phyloP scores from a whole-genome alignment of 106 monocot species.

The Dactylorhiza incarnata region DNA sequence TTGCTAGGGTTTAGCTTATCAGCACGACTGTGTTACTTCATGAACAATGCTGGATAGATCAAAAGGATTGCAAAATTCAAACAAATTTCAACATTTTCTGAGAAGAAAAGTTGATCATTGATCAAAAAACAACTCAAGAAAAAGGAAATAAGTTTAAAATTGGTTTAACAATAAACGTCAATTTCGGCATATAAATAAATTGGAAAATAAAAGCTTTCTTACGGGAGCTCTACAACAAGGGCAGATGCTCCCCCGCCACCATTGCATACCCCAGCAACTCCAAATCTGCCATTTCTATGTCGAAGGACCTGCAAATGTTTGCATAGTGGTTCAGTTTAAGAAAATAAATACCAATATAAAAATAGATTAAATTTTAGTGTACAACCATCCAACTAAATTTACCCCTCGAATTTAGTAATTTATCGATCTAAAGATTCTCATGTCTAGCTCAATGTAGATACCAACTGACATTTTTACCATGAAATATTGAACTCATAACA shows the following conservation, averaged over 20 bases:
- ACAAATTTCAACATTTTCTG: not conserved
- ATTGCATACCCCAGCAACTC: slow-evolving; percentile 90
- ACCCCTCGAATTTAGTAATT: not conserved
- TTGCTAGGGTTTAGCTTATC: too few species aligned
- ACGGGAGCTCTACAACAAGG: slow-evolving; percentile 74
- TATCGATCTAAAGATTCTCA: not conserved
- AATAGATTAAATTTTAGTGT: not conserved
- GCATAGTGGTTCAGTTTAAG: not conserved
- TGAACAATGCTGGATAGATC: not conserved
- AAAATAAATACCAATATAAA: not conserved
- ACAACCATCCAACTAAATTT: too few species aligned
- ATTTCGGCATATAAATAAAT: not conserved
- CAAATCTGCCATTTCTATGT: slow-evolving; percentile 61
- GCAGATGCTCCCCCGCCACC: slow-evolving; percentile 98
- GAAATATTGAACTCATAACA: too few species aligned
- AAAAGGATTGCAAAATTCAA: not conserved
- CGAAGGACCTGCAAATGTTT: slow-evolving; percentile 48
- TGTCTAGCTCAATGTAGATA: not conserved
- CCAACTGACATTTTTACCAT: too few species aligned
- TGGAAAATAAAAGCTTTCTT: slow-evolving; percentile 16
- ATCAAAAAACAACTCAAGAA: not conserved
- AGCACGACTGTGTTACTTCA: not conserved
- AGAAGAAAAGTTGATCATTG: not conserved
- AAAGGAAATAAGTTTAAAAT: not conserved
- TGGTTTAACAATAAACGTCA: not conserved